Evolutionary conservation across 2,329 filamentous ascomycete species (phyloP), one percentile per base, ranked within the genome.

Genomic region (Fusarium odoratissimum): DNA sequence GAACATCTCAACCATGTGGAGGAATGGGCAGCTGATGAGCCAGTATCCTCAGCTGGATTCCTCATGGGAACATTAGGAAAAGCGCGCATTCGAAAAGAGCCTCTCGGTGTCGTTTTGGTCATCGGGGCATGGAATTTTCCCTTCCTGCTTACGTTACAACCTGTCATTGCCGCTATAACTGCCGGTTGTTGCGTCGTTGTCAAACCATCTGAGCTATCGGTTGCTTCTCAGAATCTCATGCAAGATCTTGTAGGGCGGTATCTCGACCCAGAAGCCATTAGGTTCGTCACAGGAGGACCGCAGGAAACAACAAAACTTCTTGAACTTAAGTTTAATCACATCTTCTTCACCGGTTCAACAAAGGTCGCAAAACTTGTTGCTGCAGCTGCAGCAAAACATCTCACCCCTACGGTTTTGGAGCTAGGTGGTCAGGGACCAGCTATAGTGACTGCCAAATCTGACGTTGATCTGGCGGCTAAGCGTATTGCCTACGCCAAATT

Each of bases 81-180:
- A 76, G 76, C 81, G 1, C 75, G 79, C 12, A 66, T 86, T 19
- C 80, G 83, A 16, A 82, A 83, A 52, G 84, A 86, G 69, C 84
- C 85, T 2, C 76, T 82, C 6, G 85, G 84, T 10, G 81, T 86
- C 3, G 78, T 80, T 1, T 79, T 87, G 14, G 81, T 86, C 45
- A 83, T 87, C 28, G 81, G 82, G 1, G 79, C 84, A 5, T 86
- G 84, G 84, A 86, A 87, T 64, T 86, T 82, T 23, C 84, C 85
- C 2, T 74, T 86, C 55, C 67, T 80, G 6, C 75, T 84, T 7
- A 63, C 80, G 0, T 54, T 86, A 1, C 78, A 82, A 59, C 84
- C 84, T 25, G 71, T 84, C 40, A 66, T 85, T 30, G 82, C 80
- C 21, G 84, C 84, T 21, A 83, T 86, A 23, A 79, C 84, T 5